These are phyloP conservation scores for Dendrocalamus latiflorus DNA, from an alignment of 202 grass and related monocot species.

Conservation along the genomic window DNA sequence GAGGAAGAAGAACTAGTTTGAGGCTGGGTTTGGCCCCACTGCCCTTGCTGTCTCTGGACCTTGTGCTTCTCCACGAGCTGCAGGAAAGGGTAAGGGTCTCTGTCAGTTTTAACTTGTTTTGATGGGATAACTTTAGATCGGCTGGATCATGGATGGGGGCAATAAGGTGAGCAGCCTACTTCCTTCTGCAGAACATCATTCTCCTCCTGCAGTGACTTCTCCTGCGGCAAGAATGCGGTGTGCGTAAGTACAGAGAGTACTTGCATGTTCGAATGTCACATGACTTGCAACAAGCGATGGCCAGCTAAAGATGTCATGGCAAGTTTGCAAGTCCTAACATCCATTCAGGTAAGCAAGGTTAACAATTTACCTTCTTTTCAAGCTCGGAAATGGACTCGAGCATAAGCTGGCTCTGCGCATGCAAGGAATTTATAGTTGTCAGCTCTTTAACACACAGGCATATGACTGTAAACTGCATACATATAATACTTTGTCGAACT, in stretches of 20 bases:
- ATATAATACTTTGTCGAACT: neutral
- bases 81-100: conserved; percentile 8
- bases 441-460: neutral
- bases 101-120: neutral
- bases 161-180: conserved; percentile 27
- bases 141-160: neutral
- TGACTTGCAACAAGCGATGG: neutral
- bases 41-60: conserved; percentile 31
- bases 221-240: too few relatives aligned
- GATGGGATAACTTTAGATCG: neutral
- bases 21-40: conserved; percentile 35
- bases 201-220: conserved; percentile 72
- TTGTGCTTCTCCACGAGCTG: conserved; percentile 81
- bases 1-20: conserved; percentile 51
- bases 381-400: conserved; percentile 66
- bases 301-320: neutral
- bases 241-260: neutral
- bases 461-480: neutral
- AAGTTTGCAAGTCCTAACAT: neutral
- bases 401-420: conserved; percentile 65
- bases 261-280: neutral
- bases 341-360: neutral
- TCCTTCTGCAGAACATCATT: conserved; percentile 73
- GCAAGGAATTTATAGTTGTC: neutral
- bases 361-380: conserved; percentile 53